A percentile compares a stretch with the other conserved stretches of the same genome.
phyloP scores from a whole-genome alignment of 495 filamentous ascomycete genomes.

The Niebla homalea region DNA sequence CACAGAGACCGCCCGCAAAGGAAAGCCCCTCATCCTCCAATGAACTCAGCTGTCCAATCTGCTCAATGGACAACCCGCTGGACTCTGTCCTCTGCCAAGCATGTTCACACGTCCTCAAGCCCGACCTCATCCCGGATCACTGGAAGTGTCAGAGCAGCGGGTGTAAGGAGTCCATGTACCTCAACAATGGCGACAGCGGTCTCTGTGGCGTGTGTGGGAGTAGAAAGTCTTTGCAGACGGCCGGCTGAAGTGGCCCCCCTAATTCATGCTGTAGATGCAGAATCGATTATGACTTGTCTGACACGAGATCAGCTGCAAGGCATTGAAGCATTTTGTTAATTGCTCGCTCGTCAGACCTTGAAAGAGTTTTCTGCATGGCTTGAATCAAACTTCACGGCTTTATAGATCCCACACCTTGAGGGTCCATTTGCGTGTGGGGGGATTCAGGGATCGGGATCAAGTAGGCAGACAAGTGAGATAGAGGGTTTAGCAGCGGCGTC shows the following conservation, averaged over 20 bases:
- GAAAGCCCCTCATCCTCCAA: not conserved
- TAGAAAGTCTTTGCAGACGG: not conserved
- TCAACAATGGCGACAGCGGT: slow-evolving; percentile 51
- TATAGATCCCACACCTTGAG: too few relatives aligned
- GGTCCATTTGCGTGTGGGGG: too few relatives aligned
- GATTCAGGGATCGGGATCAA: too few relatives aligned
- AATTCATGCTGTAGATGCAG: too few relatives aligned
- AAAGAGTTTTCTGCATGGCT: too few relatives aligned
- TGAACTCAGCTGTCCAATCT: slow-evolving; percentile 38
- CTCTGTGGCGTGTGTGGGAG: slow-evolving; percentile 53
- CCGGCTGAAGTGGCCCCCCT: not conserved
- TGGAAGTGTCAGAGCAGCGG: slow-evolving; percentile 47
- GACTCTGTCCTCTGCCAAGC: slow-evolving; percentile 41
- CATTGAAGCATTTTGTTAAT: too few relatives aligned
- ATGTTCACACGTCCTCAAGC: slow-evolving; percentile 53
- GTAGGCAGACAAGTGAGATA: too few relatives aligned
- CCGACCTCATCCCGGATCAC: slow-evolving; percentile 29
- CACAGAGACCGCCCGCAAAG: not conserved
- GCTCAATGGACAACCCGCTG: slow-evolving; percentile 45
- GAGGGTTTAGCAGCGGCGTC: too few relatives aligned
- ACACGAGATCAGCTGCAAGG: too few relatives aligned
- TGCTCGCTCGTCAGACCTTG: too few relatives aligned
- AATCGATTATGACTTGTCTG: too few relatives aligned
- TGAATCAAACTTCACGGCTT: too few relatives aligned
- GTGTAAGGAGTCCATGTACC: slow-evolving; percentile 41